Base-by-base conservation (phyloP, 257 asterid species). In the Penstemon eatonii region DNA sequence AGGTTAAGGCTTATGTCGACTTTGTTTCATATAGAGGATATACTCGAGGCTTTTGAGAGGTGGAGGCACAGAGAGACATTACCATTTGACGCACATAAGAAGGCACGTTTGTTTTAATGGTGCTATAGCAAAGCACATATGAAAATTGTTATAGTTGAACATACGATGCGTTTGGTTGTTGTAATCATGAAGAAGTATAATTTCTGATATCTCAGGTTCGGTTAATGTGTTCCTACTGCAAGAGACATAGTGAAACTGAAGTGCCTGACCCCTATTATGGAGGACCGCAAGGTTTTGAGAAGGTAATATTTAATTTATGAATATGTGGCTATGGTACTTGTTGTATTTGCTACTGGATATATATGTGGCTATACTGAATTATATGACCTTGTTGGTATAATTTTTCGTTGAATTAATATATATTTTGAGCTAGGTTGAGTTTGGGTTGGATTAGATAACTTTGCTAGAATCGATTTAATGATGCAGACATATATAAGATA, bases 231-330 rank as follows among this genome's bases (percentile, higher is more conserved):
- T 84, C 90, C 11, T 89, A 85, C 60, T 91, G 96, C 83, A 87
- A 85, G 85, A 87, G 66, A 80, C 91, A 89, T 44, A 63, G 78
- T 3, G 95, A 82, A 70, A 85, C 82, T 3, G 85, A 91, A 77
- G 96, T 91, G 38, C 97, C 96, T 7, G 96, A 91, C 67, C 97
- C 97, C 47, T 91, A 89, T 70, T 89, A 85, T n/a, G 96, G 97
- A 25, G 97, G 97, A 56, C 76, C 81, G 3, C 86, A 82, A 76
- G 97, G 97, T 50, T 91, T 91, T 76, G 95, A 87, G 81, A 89
- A 91, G 96, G 97, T 91, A 83, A 68, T 60, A 8, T 25, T 25
- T 25, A 1, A 36, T 1, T 44, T 47, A 41, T 25, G 67, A 45
- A 9, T 8, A 33, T 49, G 10, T 63, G 11, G 37, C 25, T 63